phyloP scores from a whole-genome alignment of 2,329 filamentous ascomycete genomes.

The Trichoderma koningii region DNA sequence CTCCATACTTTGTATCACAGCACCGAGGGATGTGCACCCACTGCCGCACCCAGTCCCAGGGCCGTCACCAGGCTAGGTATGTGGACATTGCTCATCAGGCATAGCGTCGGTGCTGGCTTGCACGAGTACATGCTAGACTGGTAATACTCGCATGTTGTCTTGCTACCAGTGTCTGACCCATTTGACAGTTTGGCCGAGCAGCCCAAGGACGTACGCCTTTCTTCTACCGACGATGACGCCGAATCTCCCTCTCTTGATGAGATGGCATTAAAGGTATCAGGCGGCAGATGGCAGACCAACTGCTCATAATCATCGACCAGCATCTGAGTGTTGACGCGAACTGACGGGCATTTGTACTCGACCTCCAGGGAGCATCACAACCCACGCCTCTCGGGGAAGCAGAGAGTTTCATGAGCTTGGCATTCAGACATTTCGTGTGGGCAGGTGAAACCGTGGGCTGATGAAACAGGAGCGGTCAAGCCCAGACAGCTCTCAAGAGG shows the following conservation, averaged over 20 bases:
- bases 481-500: neutral
- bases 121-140: neutral
- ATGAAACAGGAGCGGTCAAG: conserved; percentile 16
- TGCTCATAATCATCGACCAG: too few relatives aligned
- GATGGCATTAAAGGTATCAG: too few relatives aligned
- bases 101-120: conserved; percentile 12
- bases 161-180: conserved; percentile 14
- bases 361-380: neutral
- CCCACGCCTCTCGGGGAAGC: neutral
- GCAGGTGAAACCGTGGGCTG: conserved; percentile 1
- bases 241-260: neutral
- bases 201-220: neutral
- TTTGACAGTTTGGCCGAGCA: conserved; percentile 11
- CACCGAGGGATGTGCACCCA: conserved; percentile 5
- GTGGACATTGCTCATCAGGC: conserved; percentile 10
- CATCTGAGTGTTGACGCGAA: neutral
- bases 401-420: neutral
- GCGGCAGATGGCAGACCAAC: too few relatives aligned
- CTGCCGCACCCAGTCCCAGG: conserved; percentile 6
- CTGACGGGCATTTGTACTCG: neutral
- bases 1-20: conserved; percentile 1
- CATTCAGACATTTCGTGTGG: neutral
- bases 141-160: conserved; percentile 1
- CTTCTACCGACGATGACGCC: neutral
- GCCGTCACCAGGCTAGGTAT: conserved; percentile 12